Evolutionary conservation across 352 stramenopile species (phyloP).

Genomic region (Globisporangium radiosum): DNA sequence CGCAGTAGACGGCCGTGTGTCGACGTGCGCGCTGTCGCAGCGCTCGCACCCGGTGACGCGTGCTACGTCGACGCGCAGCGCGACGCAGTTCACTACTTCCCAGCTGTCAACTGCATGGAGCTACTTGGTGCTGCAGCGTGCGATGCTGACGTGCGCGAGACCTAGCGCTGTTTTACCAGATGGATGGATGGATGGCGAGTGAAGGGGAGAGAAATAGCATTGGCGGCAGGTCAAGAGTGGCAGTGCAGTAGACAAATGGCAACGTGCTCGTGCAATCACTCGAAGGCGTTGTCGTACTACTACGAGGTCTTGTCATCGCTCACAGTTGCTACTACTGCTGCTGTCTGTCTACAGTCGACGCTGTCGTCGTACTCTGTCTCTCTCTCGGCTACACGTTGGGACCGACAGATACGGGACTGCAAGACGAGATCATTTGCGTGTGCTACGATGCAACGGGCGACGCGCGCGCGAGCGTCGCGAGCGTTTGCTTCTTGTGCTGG

Average conservation of each 20-base stretch:
- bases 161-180: not conserved
- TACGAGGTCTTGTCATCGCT: too few relatives aligned
- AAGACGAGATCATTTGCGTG: too few relatives aligned
- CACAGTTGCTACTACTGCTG: too few relatives aligned
- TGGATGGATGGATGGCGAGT: not conserved
- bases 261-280: not conserved
- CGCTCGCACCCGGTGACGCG: slow-evolving; percentile 32
- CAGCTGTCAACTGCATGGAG: slow-evolving; percentile 72
- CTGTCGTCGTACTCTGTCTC: too few relatives aligned
- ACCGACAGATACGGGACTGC: too few relatives aligned
- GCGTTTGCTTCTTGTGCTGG: slow-evolving; percentile 66
- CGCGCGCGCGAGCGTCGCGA: slow-evolving; percentile 37
- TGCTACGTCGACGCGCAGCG: slow-evolving; percentile 38
- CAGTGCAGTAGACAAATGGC: too few relatives aligned
- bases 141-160: slow-evolving; percentile 34
- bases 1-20: slow-evolving; percentile 4
- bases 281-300: too few relatives aligned
- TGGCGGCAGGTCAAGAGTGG: not conserved
- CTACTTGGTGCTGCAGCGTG: slow-evolving; percentile 49
- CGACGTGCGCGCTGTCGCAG: slow-evolving; percentile 11
- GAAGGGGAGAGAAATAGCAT: not conserved
- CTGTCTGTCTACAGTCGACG: too few relatives aligned
- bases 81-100: slow-evolving; percentile 69
- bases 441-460: slow-evolving; percentile 15
- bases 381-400: too few relatives aligned